Evolutionary conservation across 1,139 yeast genomes (phyloP).

Genomic region (Geotrichum restrictum): DNA sequence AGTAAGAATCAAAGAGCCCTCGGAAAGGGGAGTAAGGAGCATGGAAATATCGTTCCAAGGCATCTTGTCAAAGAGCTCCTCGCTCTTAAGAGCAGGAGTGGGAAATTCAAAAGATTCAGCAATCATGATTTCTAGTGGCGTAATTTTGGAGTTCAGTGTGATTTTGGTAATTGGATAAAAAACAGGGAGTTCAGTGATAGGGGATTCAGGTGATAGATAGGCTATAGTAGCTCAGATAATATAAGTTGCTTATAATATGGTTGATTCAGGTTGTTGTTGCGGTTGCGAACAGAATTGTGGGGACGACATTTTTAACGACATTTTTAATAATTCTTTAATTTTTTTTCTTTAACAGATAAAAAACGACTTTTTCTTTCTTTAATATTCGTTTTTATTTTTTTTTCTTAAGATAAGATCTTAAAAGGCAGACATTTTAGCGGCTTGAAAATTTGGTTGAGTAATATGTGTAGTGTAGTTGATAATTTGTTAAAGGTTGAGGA

Average conservation of each 20-base stretch:
- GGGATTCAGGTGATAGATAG: background rate
- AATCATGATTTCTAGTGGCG: constrained; percentile 6
- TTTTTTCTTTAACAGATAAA: constrained; percentile 12
- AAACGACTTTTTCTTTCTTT: constrained; percentile 16
- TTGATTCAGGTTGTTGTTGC: constrained; percentile 16
- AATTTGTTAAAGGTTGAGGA: constrained; percentile 8
- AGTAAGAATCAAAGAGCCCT: constrained; percentile 27
- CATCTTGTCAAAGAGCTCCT: constrained; percentile 5
- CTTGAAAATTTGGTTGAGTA: constrained; percentile 8
- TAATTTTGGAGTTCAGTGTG: background rate
- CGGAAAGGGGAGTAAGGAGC: constrained; percentile 32
- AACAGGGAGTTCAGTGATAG: background rate
- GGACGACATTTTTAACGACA: constrained; percentile 22
- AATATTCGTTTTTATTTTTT: constrained; percentile 17
- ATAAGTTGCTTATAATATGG: constrained; percentile 7
- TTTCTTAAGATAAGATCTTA: constrained; percentile 21
- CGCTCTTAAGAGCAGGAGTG: background rate
- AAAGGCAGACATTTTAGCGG: constrained; percentile 25
- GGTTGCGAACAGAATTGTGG: constrained; percentile 20
- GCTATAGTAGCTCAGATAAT: constrained; percentile 1
- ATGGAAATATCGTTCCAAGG: constrained; percentile 27
- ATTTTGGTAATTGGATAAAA: too few relatives aligned
- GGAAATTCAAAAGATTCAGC: constrained; percentile 8
- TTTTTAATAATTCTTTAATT: constrained; percentile 17
- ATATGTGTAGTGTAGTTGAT: constrained; percentile 10